Conservation (phyloP, 129 eudicot genomes). For the Cynara cardunculus region DNA sequence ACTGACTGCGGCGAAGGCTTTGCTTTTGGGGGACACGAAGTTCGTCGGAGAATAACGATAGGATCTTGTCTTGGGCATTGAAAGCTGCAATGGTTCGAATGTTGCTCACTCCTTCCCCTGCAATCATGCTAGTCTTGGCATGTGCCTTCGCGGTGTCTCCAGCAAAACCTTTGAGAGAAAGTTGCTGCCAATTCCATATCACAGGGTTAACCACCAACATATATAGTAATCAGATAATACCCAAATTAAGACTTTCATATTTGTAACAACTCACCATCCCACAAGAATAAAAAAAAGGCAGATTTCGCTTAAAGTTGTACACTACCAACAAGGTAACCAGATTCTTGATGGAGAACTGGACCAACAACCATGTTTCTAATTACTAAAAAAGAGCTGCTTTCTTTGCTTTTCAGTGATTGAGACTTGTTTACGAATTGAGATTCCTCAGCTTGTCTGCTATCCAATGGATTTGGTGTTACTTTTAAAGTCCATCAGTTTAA, state of each 20-base stretch:
- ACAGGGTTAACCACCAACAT: neutral
- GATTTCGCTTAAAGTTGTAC: neutral
- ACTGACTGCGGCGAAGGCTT: constrained; percentile 69
- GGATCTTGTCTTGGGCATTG: constrained; percentile 86
- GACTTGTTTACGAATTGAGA: neutral
- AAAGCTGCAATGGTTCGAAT: constrained; percentile 94
- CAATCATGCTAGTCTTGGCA: constrained; percentile 98
- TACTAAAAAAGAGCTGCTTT: neutral
- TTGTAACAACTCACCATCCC: no score
- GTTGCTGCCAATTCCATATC: constrained; percentile 50
- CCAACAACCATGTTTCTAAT: neutral
- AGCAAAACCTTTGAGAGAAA: constrained; percentile 89
- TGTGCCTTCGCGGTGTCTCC: constrained; percentile 99
- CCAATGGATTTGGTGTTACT: neutral
- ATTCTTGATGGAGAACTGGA: neutral
- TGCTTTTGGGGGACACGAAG: constrained; percentile 72
- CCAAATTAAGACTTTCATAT: no score
- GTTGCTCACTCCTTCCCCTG: constrained; percentile 98
- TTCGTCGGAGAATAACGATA: constrained; percentile 59
- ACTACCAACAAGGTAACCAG: neutral
- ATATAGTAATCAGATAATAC: neutral
- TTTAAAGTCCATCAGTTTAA: neutral
- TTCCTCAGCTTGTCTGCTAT: neutral
- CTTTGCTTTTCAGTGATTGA: neutral
- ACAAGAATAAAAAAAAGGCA: no score